These are phyloP conservation scores for Pseudocercospora fuligena DNA, from an alignment of 2,329 filamentous ascomycete genomes.

Conservation along the genomic window DNA sequence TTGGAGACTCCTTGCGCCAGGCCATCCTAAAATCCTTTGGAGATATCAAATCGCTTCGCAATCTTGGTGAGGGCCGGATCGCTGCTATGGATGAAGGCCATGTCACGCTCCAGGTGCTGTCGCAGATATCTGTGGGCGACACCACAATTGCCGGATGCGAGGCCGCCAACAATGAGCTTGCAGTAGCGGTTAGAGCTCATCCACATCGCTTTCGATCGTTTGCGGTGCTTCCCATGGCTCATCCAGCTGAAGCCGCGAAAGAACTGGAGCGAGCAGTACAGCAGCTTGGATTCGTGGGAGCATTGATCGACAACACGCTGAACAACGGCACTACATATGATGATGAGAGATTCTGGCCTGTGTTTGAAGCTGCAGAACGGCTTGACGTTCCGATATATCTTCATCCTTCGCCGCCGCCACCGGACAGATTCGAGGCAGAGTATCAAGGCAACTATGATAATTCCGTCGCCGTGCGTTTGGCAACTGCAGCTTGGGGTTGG, in stretches of 20 bases:
- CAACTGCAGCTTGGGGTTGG: conserved; percentile 54
- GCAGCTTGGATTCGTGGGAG: conserved; percentile 34
- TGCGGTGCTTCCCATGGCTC: conserved; percentile 35
- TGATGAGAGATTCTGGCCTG: conserved; percentile 29
- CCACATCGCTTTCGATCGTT: conserved; percentile 34
- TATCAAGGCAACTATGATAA: conserved; percentile 45
- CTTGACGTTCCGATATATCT: conserved; percentile 57
- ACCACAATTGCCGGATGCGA: conserved; percentile 21
- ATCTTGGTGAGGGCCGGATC: conserved; percentile 27
- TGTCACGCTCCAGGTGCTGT: conserved; percentile 33
- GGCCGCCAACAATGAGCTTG: conserved; percentile 34
- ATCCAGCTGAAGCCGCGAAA: conserved; percentile 30
- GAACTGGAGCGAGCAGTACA: conserved; percentile 35
- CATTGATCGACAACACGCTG: conserved; percentile 37
- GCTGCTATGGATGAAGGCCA: conserved; percentile 34
- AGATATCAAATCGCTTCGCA: conserved; percentile 17
- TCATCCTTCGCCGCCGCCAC: conserved; percentile 51
- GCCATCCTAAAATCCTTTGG: conserved; percentile 21
- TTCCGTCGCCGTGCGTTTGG: conserved; percentile 37
- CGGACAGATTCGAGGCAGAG: conserved; percentile 40
- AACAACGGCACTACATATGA: conserved; percentile 35
- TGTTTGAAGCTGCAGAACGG: conserved; percentile 40
- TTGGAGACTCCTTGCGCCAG: conserved; percentile 23
- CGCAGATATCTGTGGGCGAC: conserved; percentile 26
- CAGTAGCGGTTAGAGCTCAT: conserved; percentile 20